These are phyloP conservation scores for Citrullus amarus DNA, from an alignment of 306 rosid genomes.

Conservation along the genomic window DNA sequence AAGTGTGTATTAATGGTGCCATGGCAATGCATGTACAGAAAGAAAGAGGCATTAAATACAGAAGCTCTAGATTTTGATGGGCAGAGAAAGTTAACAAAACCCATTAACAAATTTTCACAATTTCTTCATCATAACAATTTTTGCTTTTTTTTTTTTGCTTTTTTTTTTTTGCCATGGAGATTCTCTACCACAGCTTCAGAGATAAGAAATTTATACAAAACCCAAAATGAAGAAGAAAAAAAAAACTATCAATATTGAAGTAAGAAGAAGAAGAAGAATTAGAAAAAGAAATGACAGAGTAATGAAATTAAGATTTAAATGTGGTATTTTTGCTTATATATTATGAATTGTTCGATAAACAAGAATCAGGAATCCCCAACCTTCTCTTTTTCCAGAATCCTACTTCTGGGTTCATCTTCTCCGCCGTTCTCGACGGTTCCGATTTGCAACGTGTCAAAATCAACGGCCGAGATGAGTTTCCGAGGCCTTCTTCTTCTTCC, in stretches of 20 bases:
- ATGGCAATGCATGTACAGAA: not conserved
- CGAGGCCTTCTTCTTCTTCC: not conserved
- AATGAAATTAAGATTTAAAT: not conserved
- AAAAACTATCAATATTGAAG: not conserved
- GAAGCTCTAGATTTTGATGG: not conserved
- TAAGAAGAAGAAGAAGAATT: not conserved
- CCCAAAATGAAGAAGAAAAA: not conserved
- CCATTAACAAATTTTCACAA: not conserved
- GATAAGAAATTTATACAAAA: not conserved
- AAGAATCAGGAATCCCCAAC: conserved; percentile 36
- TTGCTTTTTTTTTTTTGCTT: too few relatives aligned
- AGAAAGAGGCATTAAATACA: not conserved
- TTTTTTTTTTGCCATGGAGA: not conserved
- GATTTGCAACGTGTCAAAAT: conserved; percentile 77
- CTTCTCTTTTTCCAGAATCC: conserved; percentile 35
- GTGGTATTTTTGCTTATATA: conserved; percentile 4
- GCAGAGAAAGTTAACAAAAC: not conserved
- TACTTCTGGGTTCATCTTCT: conserved; percentile 41
- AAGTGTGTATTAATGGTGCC: not conserved
- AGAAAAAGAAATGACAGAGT: not conserved
- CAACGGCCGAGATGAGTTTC: conserved; percentile 21
- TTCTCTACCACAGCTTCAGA: conserved; percentile 1
- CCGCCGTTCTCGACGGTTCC: conserved; percentile 58
- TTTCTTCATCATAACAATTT: not conserved
- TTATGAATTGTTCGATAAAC: conserved; percentile 29